Conservation (phyloP, 1,284 basidiomycete species). For the Porodaedalea pini region DNA sequence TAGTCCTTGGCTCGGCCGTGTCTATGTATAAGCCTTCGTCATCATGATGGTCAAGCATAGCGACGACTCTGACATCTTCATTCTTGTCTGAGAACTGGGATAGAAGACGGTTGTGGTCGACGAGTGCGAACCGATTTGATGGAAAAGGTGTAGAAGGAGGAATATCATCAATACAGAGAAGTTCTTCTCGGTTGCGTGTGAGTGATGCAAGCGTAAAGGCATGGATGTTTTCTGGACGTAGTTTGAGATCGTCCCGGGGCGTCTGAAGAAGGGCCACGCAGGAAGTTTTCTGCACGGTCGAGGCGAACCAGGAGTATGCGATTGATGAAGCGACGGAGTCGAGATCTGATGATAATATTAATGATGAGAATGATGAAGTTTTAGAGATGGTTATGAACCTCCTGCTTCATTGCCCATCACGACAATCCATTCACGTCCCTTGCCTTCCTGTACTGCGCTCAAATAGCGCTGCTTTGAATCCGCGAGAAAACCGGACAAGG, state of each 20-base stretch:
- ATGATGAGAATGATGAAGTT: background rate
- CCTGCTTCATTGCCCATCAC: slow-evolving; percentile 92
- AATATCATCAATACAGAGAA: slow-evolving; percentile 61
- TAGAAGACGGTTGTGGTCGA: slow-evolving; percentile 86
- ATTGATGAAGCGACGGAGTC: slow-evolving; percentile 84
- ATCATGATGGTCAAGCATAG: slow-evolving; percentile 91
- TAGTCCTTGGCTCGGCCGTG: slow-evolving; percentile 62
- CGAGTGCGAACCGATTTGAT: slow-evolving; percentile 70
- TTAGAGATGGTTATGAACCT: slow-evolving; percentile 47
- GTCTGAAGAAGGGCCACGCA: slow-evolving; percentile 78
- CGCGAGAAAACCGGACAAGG: slow-evolving; percentile 35
- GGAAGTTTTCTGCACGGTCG: slow-evolving; percentile 45
- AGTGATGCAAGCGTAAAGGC: slow-evolving; percentile 64
- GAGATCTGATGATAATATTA: slow-evolving; percentile 57
- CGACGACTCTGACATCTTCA: slow-evolving; percentile 53
- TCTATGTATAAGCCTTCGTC: slow-evolving; percentile 73
- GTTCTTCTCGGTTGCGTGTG: slow-evolving; percentile 40
- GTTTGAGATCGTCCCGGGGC: slow-evolving; percentile 59
- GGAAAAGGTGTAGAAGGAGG: slow-evolving; percentile 44
- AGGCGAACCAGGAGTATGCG: slow-evolving; percentile 71
- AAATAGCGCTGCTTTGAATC: slow-evolving; percentile 45
- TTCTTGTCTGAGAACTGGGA: slow-evolving; percentile 43
- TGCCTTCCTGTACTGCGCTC: slow-evolving; percentile 38
- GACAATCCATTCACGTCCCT: slow-evolving; percentile 66
- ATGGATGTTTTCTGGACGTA: slow-evolving; percentile 86